Evolutionary conservation across 495 filamentous ascomycete genomes (phyloP), one percentile per base, ranked within the genome.

Genomic region (Aspergillus sclerotioniger): DNA sequence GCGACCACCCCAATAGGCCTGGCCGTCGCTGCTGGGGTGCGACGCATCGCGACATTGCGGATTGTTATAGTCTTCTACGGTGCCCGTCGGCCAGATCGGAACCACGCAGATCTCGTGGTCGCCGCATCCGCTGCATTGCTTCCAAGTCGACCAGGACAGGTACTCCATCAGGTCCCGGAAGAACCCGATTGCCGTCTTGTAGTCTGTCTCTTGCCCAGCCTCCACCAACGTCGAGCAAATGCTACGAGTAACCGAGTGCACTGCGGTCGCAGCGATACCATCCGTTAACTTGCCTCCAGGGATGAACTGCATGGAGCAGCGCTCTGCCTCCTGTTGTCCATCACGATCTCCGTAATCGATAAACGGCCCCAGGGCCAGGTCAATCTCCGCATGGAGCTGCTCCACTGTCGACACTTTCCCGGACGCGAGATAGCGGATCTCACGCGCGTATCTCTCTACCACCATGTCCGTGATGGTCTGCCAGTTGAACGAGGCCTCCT

Each of bases 1-100:
- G 1, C 25, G 21, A 0, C 55, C 54, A 13, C 71, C 69, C 76
- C 76, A 79, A 47, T 79, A 79, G 28, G 63, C 62, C 46, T 70
- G 63, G 7, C 71, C 74, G 12, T 64, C 53, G 7, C 57, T 54
- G 15, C 58, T 63, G 3, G 67, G 66, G 8, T 65, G 64, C 5
- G 54, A 58, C 10, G 53, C 61, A 58, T 76, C 72, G 44, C 61
- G 64, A 56, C 83, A 86, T 43, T 70, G 67, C 0, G 84, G 84
- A 17, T 74, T 65, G 25, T 76, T 64, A 61, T 84, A 79, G 56
- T 87, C 83, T 17, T 81, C 72, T 0, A 71, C 61, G 0, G 75
- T 75, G 0, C 86, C 86, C 63, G 79, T 75, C 0, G 86, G 87
- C 84, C 85, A 89, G 66, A 88, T 84, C 0, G 87, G 82, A 3